Percentiles rank a stretch among this genome's conserved stretches.
Conservation (phyloP, 129 eudicot genomes). For the Centaurea solstitialis region DNA sequence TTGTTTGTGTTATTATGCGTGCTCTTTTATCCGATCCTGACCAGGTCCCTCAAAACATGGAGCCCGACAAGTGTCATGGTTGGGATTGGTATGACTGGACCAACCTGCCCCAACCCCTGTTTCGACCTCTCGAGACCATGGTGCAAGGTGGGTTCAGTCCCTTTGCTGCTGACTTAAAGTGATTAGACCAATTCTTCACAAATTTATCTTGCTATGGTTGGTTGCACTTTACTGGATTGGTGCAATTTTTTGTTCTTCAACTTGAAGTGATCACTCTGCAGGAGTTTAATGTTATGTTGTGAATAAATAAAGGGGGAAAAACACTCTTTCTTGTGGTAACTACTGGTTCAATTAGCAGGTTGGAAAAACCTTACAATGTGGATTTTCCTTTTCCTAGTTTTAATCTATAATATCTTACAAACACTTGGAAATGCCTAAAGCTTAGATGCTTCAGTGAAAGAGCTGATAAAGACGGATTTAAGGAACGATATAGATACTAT, state of each 20-base stretch:
- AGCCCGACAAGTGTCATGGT: conserved; percentile 92
- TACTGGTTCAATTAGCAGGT: not conserved
- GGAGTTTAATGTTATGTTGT: not conserved
- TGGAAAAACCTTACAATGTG: not conserved
- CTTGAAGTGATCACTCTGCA: not conserved
- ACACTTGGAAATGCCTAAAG: no score
- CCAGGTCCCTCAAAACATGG: conserved; percentile 59
- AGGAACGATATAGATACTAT: not conserved
- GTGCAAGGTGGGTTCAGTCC: conserved; percentile 54
- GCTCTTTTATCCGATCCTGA: conserved; percentile 46
- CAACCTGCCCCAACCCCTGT: conserved; percentile 65
- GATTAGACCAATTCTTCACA: conserved; percentile 3
- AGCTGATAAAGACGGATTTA: not conserved
- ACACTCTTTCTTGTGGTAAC: not conserved
- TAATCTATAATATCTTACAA: no score
- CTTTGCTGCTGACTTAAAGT: conserved; percentile 31
- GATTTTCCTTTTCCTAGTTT: no score
- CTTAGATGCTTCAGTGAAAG: not conserved
- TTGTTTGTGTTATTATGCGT: conserved; percentile 66
- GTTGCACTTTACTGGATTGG: conserved; percentile 7
- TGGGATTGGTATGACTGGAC: conserved; percentile 95
- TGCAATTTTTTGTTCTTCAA: not conserved
- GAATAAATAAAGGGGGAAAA: not conserved
- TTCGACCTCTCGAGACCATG: conserved; percentile 59
- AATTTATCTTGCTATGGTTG: not conserved